Percentiles rank a stretch among this genome's conserved stretches.
Conservation (phyloP, 179 eudicot genomes). For the Dionaea muscipula region DNA sequence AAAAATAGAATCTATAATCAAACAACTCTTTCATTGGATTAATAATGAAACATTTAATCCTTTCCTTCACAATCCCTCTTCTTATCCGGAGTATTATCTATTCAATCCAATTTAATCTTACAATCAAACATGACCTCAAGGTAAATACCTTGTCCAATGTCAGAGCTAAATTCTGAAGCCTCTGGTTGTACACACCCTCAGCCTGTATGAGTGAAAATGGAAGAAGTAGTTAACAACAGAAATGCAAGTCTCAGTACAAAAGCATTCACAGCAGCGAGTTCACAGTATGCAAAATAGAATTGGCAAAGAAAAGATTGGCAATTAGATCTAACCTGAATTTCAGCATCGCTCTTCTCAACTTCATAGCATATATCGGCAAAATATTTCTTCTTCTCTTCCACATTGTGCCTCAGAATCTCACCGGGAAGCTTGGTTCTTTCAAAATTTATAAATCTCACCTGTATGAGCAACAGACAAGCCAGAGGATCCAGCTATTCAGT, state of each 20-base stretch:
- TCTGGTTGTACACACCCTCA: conserved; percentile 90
- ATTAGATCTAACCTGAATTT: conserved; percentile 55
- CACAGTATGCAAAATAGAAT: too few species aligned
- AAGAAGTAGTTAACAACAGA: conserved; percentile 10
- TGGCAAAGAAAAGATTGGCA: too few species aligned
- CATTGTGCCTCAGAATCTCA: conserved; percentile 67
- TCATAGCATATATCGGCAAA: conserved; percentile 52
- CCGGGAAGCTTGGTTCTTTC: conserved; percentile 88
- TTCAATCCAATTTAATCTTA: too few species aligned
- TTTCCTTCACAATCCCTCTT: too few species aligned
- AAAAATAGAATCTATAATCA: too few species aligned
- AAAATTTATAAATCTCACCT: conserved; percentile 89
- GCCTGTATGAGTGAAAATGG: conserved; percentile 42
- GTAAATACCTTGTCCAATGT: conserved; percentile 79
- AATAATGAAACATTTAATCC: too few species aligned
- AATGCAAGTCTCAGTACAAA: background rate
- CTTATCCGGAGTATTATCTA: too few species aligned
- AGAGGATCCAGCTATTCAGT: conserved; percentile 6
- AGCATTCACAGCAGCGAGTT: too few species aligned
- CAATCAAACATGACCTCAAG: background rate
- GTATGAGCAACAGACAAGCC: conserved; percentile 9
- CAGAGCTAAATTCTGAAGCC: conserved; percentile 97
- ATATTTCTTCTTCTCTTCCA: conserved; percentile 85
- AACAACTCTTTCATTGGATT: too few species aligned
- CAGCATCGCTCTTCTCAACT: conserved; percentile 82